These are phyloP conservation scores for Raphanus raphanistrum DNA, from an alignment of 345 rosid genomes.

Conservation along the genomic window DNA sequence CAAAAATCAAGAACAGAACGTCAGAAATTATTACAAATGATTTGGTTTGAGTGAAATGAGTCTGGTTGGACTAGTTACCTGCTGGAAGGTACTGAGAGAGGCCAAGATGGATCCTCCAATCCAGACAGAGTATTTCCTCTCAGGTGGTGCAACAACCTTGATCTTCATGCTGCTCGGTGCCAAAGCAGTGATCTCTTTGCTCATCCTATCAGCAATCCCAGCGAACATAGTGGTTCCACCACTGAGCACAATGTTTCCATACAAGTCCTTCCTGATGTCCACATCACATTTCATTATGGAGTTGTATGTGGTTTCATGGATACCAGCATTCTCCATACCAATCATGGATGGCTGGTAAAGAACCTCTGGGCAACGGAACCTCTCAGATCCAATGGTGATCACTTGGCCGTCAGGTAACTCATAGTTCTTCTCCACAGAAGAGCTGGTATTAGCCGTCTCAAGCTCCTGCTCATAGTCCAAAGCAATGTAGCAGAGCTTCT, in stretches of 20 bases:
- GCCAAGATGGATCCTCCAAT: conserved; percentile 88
- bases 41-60: not conserved
- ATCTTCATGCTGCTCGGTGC: conserved; percentile 95
- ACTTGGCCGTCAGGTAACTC: conserved; percentile 89
- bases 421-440: conserved; percentile 78
- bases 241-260: conserved; percentile 82
- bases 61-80: conserved; percentile 40
- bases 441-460: conserved; percentile 79
- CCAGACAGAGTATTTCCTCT: conserved; percentile 91
- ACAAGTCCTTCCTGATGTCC: conserved; percentile 80
- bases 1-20: conserved; percentile 1
- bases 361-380: conserved; percentile 91
- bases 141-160: conserved; percentile 85
- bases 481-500: conserved; percentile 81
- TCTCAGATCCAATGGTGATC: conserved; percentile 88
- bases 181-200: conserved; percentile 83
- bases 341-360: conserved; percentile 91
- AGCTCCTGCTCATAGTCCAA: conserved; percentile 87
- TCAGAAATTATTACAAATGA: not conserved
- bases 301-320: conserved; percentile 84
- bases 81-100: conserved; percentile 94
- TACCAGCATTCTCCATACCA: conserved; percentile 88
- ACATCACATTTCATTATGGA: conserved; percentile 92
- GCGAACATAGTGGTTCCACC: conserved; percentile 94
- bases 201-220: conserved; percentile 86